phyloP scores from a whole-genome alignment of 73 alveolate genomes.

The Tetrahymena elliotti region DNA sequence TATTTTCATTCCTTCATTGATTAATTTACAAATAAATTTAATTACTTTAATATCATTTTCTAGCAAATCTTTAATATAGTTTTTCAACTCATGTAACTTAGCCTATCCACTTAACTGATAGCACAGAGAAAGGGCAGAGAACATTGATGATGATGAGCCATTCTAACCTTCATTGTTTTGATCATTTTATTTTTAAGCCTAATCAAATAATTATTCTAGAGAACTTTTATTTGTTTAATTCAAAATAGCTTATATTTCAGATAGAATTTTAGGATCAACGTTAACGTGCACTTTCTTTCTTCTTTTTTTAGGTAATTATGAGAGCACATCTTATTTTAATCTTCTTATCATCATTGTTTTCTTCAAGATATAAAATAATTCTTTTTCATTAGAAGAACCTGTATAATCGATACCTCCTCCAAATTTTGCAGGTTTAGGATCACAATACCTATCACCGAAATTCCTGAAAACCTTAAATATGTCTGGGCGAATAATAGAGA shows the following conservation, averaged over 20 bases:
- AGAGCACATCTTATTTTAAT: constrained; percentile 83
- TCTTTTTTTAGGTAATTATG: constrained; percentile 84
- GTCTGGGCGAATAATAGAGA: constrained; percentile 88
- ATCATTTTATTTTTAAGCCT: background rate
- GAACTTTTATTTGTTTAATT: constrained; percentile 46
- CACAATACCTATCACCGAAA: constrained; percentile 85
- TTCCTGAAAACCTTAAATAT: constrained; percentile 64
- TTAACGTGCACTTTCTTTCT: constrained; percentile 74
- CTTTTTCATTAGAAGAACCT: constrained; percentile 86
- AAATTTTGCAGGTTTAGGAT: constrained; percentile 68
- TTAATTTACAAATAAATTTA: background rate
- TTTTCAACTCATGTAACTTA: background rate
- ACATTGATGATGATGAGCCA: background rate
- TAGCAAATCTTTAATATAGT: background rate
- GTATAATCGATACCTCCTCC: constrained; percentile 72
- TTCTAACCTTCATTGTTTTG: background rate
- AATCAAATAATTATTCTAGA: constrained; percentile 42
- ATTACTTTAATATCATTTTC: background rate
- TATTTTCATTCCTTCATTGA: too few species aligned
- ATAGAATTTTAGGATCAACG: constrained; percentile 52
- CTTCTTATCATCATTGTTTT: constrained; percentile 88
- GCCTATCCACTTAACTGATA: background rate
- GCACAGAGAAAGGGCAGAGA: background rate
- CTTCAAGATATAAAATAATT: constrained; percentile 64
- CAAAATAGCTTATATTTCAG: background rate